phyloP scores from a whole-genome alignment of 306 rosid genomes.

The Psophocarpus tetragonolobus region DNA sequence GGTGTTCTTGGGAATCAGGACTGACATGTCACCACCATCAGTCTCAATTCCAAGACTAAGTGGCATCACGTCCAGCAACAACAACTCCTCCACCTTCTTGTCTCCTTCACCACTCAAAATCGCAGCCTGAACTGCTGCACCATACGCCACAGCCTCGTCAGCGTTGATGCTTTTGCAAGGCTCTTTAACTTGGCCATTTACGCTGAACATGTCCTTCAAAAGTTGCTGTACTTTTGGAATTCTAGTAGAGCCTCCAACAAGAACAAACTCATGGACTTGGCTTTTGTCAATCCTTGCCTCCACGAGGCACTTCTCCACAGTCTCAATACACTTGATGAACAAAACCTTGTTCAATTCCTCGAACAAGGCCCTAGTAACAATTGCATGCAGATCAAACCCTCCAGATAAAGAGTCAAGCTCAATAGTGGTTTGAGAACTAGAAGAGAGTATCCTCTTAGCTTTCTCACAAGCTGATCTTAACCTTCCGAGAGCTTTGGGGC shows the following conservation, averaged over 20 bases:
- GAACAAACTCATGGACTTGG: constrained; percentile 46
- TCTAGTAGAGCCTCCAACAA: constrained; percentile 49
- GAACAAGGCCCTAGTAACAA: constrained; percentile 39
- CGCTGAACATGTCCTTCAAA: constrained; percentile 40
- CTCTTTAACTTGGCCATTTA: constrained; percentile 29
- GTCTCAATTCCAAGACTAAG: constrained; percentile 43
- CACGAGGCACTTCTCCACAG: constrained; percentile 36
- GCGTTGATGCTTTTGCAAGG: constrained; percentile 55
- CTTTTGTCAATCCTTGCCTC: constrained; percentile 37
- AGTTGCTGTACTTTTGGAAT: constrained; percentile 48
- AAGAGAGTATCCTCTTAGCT: constrained; percentile 48
- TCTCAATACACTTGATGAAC: constrained; percentile 43
- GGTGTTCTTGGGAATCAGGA: constrained; percentile 44
- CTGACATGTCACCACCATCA: constrained; percentile 38
- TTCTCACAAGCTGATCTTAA: constrained; percentile 44
- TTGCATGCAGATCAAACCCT: constrained; percentile 33
- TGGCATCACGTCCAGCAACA: constrained; percentile 45
- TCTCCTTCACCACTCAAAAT: constrained; percentile 38
- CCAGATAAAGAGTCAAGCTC: constrained; percentile 43
- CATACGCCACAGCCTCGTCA: constrained; percentile 48
- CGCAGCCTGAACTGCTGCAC: constrained; percentile 51
- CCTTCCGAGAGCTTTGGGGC: constrained; percentile 34
- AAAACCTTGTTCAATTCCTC: constrained; percentile 46
- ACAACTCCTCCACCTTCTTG: constrained; percentile 34
- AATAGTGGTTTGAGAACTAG: constrained; percentile 28